These are phyloP conservation scores for Neurospora pannonica DNA, from an alignment of 495 filamentous ascomycete species.

Conservation along the genomic window DNA sequence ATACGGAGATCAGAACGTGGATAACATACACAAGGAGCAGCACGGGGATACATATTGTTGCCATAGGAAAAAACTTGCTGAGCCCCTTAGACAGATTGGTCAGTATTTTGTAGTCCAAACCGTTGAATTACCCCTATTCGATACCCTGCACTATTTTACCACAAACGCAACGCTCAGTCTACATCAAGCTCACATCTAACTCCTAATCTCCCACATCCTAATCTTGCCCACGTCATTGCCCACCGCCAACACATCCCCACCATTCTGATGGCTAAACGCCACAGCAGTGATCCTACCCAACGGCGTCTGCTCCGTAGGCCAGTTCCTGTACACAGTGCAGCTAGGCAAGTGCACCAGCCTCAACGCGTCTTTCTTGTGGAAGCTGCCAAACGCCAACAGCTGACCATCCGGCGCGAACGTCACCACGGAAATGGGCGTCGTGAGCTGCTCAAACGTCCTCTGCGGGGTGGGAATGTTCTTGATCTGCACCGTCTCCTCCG, in stretches of 20 bases:
- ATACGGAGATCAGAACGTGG: background rate
- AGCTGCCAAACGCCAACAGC: conserved; percentile 72
- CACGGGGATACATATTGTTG: fast-evolving
- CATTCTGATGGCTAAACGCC: conserved; percentile 57
- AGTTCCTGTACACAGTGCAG: conserved; percentile 91
- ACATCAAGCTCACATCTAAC: conserved; percentile 12
- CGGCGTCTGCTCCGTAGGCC: conserved; percentile 86
- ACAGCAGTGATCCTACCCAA: conserved; percentile 75
- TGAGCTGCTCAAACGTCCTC: conserved; percentile 70
- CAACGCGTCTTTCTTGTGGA: conserved; percentile 79
- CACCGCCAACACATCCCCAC: conserved; percentile 58
- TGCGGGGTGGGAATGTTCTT: conserved; percentile 59
- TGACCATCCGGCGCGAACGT: conserved; percentile 83
- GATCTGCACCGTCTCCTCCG: conserved; percentile 38
- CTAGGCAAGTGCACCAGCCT: conserved; percentile 82
- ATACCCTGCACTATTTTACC: background rate
- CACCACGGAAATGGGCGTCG: conserved; percentile 67
- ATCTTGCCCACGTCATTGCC: conserved; percentile 82
- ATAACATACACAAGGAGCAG: background rate
- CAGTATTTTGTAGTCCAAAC: background rate
- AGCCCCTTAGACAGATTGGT: background rate
- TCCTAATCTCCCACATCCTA: conserved; percentile 73
- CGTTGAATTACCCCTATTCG: background rate
- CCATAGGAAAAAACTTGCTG: fast-evolving
- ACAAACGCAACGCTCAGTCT: background rate